These are phyloP conservation scores for Diospyros lotus DNA, from an alignment of 148 eudicot species.

Conservation along the genomic window DNA sequence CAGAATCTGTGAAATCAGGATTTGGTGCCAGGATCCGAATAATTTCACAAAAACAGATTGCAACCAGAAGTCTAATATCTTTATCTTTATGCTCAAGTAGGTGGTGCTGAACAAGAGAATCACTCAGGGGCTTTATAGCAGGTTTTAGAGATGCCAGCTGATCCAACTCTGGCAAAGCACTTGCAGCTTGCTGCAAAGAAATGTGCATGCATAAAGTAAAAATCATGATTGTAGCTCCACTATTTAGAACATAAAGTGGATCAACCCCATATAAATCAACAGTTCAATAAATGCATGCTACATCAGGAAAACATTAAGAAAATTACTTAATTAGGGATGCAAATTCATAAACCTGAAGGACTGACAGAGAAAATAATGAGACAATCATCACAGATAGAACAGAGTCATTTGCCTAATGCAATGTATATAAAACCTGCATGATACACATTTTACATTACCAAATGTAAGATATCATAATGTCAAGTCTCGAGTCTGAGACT, in stretches of 20 bases:
- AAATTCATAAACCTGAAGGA: not conserved
- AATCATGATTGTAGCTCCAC: not conserved
- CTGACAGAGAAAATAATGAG: not conserved
- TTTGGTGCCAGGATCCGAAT: constrained; percentile 80
- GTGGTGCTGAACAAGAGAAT: constrained; percentile 53
- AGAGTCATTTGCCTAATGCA: not conserved
- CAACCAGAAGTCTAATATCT: constrained; percentile 72
- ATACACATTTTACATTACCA: not conserved
- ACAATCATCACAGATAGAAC: not conserved
- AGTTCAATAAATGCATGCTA: not conserved
- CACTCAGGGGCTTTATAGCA: constrained; percentile 45
- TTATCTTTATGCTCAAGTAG: constrained; percentile 67
- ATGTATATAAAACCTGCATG: not conserved
- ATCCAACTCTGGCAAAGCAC: constrained; percentile 47
- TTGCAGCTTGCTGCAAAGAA: constrained; percentile 60
- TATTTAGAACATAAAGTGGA: not conserved
- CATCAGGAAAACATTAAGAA: not conserved
- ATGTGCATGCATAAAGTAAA: constrained; percentile 6
- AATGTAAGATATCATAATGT: not conserved
- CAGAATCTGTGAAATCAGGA: constrained; percentile 57
- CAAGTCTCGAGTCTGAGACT: too few species aligned
- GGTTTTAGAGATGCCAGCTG: constrained; percentile 46
- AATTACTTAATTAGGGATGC: not conserved
- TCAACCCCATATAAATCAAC: not conserved
- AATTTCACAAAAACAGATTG: constrained; percentile 73